Base-by-base conservation (phyloP, 805 yeast genomes). In the Cyberlindnera mycetangii region DNA sequence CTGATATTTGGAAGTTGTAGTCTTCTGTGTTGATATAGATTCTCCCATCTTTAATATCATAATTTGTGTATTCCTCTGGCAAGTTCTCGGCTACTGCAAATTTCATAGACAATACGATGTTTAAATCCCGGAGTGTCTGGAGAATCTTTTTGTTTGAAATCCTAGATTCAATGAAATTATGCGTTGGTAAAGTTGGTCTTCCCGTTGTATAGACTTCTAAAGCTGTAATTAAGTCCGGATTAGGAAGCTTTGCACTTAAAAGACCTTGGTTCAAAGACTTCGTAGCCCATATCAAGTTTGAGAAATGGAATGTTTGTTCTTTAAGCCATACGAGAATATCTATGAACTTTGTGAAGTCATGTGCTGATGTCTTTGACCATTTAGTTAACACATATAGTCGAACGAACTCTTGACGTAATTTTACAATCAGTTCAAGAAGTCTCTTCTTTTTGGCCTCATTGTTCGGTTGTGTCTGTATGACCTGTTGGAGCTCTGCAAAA, bases 271-370 rank as follows among this genome's bases (percentile, higher is more conserved):
- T 86, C 19, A 85, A 68, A n/a, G 73, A 72, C 50, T 82, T 85
- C 32, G 89, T 68, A 11, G 85, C 81, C 67, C 82, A 75, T 16
- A 84, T 77, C 32, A 67, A 81, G 56, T 73, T 80, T 46, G 65
- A 84, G 56, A 74, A 90, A 60, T 74, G 75, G 58, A 76, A 79
- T 57, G 87, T 86, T 56, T 89, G 95, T 39, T 81, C 81, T 49
- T 93, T 72, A 32, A 93, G 72, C 93, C 95, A 93, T 50, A 86
- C 85, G 47, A 95, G 78, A 17, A 92, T 71, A 66, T 93, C 98
- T 44, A 93, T 89, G 50, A 90, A 71, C 42, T 74, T 75, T 36
- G 83, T 79, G 47, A 92, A 81, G 41, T 84, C 87, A 37, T 78
- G 73, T 5, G 90, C 74, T 27, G 80, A 83, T 11, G 78, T 75